phyloP scores from a whole-genome alignment of 2,329 filamentous ascomycete species.

The Penicillium vulpinum region DNA sequence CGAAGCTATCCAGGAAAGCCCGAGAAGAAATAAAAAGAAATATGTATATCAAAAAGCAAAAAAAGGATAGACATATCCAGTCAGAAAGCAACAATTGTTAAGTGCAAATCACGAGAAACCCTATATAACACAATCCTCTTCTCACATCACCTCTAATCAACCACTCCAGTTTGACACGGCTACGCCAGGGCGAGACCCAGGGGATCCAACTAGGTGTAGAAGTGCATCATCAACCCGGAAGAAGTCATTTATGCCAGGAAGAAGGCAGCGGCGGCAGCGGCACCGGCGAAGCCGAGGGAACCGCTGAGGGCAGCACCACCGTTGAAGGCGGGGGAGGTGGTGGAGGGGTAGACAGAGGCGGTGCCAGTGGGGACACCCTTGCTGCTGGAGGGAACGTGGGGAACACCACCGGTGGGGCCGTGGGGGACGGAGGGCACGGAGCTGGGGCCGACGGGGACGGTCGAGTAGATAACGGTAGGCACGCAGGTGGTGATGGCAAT shows the following conservation, averaged over 20 bases:
- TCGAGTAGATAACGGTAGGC: conserved; percentile 31
- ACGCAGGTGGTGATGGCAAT: conserved; percentile 32
- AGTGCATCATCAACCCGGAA: conserved; percentile 14
- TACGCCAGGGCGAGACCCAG: background rate
- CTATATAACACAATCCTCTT: conserved; percentile 26
- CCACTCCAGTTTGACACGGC: conserved; percentile 2
- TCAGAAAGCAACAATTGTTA: conserved; percentile 27
- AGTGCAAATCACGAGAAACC: conserved; percentile 23
- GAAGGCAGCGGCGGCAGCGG: conserved; percentile 32
- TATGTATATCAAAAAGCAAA: conserved; percentile 26
- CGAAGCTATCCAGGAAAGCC: conserved; percentile 31
- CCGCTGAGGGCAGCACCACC: conserved; percentile 30
- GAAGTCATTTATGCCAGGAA: conserved; percentile 34
- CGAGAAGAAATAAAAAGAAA: conserved; percentile 22
- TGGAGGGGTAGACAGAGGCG: conserved; percentile 10
- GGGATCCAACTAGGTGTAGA: conserved; percentile 6
- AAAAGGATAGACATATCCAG: conserved; percentile 26
- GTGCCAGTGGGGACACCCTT: conserved; percentile 6
- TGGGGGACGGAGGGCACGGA: conserved; percentile 18
- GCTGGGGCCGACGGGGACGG: conserved; percentile 21
- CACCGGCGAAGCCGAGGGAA: conserved; percentile 34
- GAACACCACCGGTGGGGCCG: conserved; percentile 18
- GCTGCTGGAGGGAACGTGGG: conserved; percentile 22
- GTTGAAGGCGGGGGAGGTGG: conserved; percentile 25
- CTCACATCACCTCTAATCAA: conserved; percentile 9